A percentile compares a stretch with the other conserved stretches of the same genome.
These are phyloP conservation scores for Aschersonia sp. DNA, from an alignment of 2,329 filamentous ascomycete genomes.

Conservation along the genomic window DNA sequence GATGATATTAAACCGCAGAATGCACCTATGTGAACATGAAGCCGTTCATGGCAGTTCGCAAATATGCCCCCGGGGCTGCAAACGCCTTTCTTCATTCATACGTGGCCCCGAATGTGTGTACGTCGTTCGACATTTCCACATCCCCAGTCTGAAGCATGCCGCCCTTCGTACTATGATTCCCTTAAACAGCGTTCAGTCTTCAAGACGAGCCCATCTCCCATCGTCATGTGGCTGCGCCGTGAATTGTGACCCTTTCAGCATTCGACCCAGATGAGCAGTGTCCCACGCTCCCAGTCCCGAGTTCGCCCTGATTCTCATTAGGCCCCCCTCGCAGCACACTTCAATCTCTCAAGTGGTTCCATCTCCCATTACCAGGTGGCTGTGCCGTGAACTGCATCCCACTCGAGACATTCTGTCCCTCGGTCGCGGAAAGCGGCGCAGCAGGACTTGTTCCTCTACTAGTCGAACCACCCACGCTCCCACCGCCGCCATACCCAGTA, in stretches of 20 bases:
- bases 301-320: too few relatives aligned
- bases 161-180: too few relatives aligned
- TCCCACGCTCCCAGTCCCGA: too few relatives aligned
- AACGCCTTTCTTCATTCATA: too few relatives aligned
- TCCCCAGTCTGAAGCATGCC: too few relatives aligned
- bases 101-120: too few relatives aligned
- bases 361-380: slow-evolving; percentile 25
- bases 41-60: too few relatives aligned
- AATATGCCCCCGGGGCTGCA: too few relatives aligned
- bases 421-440: slow-evolving; percentile 18
- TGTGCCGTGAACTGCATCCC: slow-evolving; percentile 25
- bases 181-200: slow-evolving; percentile 23
- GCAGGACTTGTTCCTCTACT: slow-evolving; percentile 38
- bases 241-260: slow-evolving; percentile 21
- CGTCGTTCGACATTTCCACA: too few relatives aligned
- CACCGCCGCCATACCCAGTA: slow-evolving; percentile 5
- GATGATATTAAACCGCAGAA: too few relatives aligned
- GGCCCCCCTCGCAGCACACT: neutral
- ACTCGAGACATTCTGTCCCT: slow-evolving; percentile 9
- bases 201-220: slow-evolving; percentile 28
- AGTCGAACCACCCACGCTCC: slow-evolving; percentile 16
- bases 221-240: slow-evolving; percentile 23
- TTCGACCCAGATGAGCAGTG: slow-evolving; percentile 3
- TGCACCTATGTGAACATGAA: too few relatives aligned
- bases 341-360: slow-evolving; percentile 28